Percentiles rank a stretch among this genome's conserved stretches.
phyloP scores from a whole-genome alignment of 805 yeast genomes.

The Jamesozyma gamospora region DNA sequence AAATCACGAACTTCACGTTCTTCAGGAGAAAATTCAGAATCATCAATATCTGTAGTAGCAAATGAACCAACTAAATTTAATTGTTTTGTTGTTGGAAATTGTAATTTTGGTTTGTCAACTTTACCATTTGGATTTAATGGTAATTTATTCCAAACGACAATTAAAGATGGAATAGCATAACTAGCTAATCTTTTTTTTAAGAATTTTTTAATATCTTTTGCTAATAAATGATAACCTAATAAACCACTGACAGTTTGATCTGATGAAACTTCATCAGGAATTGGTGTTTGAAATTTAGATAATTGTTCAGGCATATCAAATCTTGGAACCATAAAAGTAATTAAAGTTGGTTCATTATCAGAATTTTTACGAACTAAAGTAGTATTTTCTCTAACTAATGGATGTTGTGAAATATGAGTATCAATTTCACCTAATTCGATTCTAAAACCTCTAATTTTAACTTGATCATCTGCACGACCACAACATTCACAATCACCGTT shows the following conservation, averaged over 20 bases:
- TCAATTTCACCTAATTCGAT: slow-evolving; percentile 98
- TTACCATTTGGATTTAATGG: slow-evolving; percentile 98
- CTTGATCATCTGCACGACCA: slow-evolving; percentile 98
- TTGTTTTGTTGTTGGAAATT: slow-evolving; percentile 88
- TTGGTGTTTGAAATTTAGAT: slow-evolving; percentile 34
- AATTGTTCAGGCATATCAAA: slow-evolving; percentile 41
- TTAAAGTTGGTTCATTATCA: slow-evolving; percentile 83
- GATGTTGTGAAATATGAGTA: slow-evolving; percentile 91
- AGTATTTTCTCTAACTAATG: slow-evolving; percentile 81
- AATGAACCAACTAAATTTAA: slow-evolving; percentile 62
- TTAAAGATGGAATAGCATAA: slow-evolving; percentile 86
- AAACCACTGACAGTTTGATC: slow-evolving; percentile 73
- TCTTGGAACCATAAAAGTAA: slow-evolving; percentile 87
- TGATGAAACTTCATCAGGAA: slow-evolving; percentile 31
- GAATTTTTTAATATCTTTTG: slow-evolving; percentile 71
- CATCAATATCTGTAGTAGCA: slow-evolving; percentile 33
- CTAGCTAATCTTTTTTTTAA: slow-evolving; percentile 83
- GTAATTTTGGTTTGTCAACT: slow-evolving; percentile 93
- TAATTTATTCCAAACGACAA: slow-evolving; percentile 75
- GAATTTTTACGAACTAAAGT: slow-evolving; percentile 87
- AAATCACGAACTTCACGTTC: slow-evolving; percentile 67
- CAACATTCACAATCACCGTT: slow-evolving; percentile 97
- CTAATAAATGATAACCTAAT: slow-evolving; percentile 62
- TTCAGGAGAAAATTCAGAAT: slow-evolving; percentile 46
- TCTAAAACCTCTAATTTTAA: slow-evolving; percentile 95